phyloP scores from a whole-genome alignment of 2,329 filamentous ascomycete genomes.

The Xylaria polymorpha region DNA sequence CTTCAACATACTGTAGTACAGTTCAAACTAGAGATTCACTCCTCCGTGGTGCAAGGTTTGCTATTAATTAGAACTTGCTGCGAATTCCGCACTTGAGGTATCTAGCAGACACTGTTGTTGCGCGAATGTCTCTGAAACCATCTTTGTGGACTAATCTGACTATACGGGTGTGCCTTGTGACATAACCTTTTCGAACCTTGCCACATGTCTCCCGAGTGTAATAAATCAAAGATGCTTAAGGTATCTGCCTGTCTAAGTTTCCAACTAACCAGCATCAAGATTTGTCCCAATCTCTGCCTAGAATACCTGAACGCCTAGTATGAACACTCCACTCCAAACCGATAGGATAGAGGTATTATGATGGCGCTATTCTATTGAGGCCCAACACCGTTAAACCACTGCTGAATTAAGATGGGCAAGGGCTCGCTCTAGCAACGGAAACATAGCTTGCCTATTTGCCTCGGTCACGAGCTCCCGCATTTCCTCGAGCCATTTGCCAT shows the following conservation, averaged over 20 bases:
- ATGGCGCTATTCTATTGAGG: not conserved
- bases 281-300: not conserved
- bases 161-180: no score
- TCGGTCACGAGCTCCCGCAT: constrained; percentile 33
- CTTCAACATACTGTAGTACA: no score
- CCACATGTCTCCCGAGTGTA: not conserved
- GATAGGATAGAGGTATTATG: not conserved
- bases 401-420: constrained; percentile 16
- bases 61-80: no score
- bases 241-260: not conserved
- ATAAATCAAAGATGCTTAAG: not conserved
- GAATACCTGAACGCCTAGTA: not conserved
- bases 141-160: no score
- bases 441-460: constrained; percentile 34
- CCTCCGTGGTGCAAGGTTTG: no score
- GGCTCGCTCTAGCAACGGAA: constrained; percentile 31
- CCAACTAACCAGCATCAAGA: not conserved
- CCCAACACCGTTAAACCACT: not conserved
- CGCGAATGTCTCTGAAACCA: no score
- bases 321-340: not conserved
- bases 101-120: no score
- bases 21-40: no score
- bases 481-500: constrained; percentile 41
- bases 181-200: not conserved
- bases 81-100: no score